Evolutionary conservation across 1,139 yeast genomes (phyloP).

Genomic region (Maudiozyma humilis): DNA sequence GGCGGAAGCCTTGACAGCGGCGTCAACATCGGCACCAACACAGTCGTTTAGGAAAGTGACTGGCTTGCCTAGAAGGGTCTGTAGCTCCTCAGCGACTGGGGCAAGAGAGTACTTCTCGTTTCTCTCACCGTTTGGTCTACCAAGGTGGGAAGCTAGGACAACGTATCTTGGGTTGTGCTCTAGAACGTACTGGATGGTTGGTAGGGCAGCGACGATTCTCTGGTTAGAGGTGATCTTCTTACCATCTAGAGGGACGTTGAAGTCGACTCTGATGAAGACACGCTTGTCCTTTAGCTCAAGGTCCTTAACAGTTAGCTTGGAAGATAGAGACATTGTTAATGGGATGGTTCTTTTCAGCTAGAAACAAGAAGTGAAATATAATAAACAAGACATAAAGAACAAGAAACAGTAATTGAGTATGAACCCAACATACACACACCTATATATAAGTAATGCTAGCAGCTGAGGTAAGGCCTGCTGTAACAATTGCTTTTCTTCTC

Average conservation of each 20-base stretch:
- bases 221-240: conserved; percentile 17
- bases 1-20: conserved; percentile 59
- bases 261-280: conserved; percentile 37
- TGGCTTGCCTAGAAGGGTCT: conserved; percentile 56
- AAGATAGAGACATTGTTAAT: conserved; percentile 70
- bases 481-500: not conserved
- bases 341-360: not conserved
- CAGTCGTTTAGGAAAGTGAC: conserved; percentile 42
- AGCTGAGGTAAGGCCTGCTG: no score
- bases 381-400: not conserved
- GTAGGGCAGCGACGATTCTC: conserved; percentile 75
- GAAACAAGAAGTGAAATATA: not conserved
- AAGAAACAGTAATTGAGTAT: not conserved
- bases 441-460: no score
- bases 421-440: not conserved
- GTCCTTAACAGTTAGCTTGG: conserved; percentile 85
- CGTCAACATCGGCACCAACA: conserved; percentile 73
- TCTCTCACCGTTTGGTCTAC: conserved; percentile 20
- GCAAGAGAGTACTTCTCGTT: conserved; percentile 72
- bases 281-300: conserved; percentile 76
- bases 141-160: conserved; percentile 53
- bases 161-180: conserved; percentile 85
- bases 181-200: conserved; percentile 87
- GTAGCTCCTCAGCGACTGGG: conserved; percentile 84
- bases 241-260: conserved; percentile 19